Percentiles rank a stretch among this genome's conserved stretches.
Conservation (phyloP, 257 asterid genomes). For the Solanum medicagineum region DNA sequence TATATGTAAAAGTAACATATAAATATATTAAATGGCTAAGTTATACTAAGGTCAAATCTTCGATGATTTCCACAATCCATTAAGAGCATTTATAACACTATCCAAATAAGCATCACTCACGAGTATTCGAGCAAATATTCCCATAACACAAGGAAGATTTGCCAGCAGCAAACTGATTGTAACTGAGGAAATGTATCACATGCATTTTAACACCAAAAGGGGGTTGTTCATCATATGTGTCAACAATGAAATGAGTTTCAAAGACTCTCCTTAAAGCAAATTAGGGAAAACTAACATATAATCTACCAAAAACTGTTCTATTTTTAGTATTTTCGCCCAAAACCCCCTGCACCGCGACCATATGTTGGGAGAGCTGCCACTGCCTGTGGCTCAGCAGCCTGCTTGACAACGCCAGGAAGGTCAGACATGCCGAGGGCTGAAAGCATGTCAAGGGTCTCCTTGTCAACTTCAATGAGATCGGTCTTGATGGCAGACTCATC, state of each 20-base stretch:
- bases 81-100: background rate
- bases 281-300: background rate
- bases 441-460: constrained; percentile 43
- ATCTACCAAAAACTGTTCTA: background rate
- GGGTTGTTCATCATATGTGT: background rate
- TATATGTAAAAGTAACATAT: no score
- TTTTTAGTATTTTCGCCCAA: constrained; percentile 14
- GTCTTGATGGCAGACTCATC: constrained; percentile 43
- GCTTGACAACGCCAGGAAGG: constrained; percentile 32
- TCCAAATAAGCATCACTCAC: background rate
- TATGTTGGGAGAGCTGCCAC: constrained; percentile 5
- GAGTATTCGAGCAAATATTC: background rate
- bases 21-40: no score
- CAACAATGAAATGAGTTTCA: background rate
- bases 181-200: background rate
- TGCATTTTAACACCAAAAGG: background rate
- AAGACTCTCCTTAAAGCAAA: background rate
- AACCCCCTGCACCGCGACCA: constrained; percentile 26
- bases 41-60: no score
- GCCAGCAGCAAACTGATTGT: background rate
- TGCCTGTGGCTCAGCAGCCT: constrained; percentile 12
- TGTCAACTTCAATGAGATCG: constrained; percentile 36
- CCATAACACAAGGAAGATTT: background rate
- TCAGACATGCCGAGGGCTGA: constrained; percentile 32
- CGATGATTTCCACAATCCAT: no score